Conservation (phyloP, 208 protist species). For the Acanthamoeba healyi region DNA sequence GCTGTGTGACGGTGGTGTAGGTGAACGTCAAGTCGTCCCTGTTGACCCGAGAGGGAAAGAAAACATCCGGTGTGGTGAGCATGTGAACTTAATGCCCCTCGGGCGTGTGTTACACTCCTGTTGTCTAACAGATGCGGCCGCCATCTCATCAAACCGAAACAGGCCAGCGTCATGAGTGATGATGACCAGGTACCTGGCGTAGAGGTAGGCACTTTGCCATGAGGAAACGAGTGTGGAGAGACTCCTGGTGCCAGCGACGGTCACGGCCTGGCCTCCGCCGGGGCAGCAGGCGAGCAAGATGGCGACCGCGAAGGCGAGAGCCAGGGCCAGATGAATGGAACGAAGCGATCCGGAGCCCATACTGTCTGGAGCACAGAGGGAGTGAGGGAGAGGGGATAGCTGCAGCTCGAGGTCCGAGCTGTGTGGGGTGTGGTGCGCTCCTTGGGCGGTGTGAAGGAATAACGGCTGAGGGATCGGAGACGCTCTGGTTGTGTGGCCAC, state of each 20-base stretch:
- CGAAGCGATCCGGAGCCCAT: neutral
- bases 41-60: neutral
- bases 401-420: neutral
- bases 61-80: too few species aligned
- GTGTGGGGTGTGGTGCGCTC: neutral
- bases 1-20: neutral
- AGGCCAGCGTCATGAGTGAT: neutral
- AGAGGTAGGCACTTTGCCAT: neutral
- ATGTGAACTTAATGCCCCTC: too few species aligned
- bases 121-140: too few species aligned
- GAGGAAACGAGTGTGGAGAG: neutral
- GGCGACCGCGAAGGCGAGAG: neutral
- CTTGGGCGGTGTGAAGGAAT: too few species aligned
- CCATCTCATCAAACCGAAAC: too few species aligned
- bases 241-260: neutral
- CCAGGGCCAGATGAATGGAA: neutral
- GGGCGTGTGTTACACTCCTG: neutral
- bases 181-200: neutral
- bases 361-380: neutral
- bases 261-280: neutral
- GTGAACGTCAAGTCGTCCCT: neutral
- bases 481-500: too few species aligned
- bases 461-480: too few species aligned
- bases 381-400: too few species aligned
- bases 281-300: neutral